Conservation (phyloP, 805 yeast genomes). For the Kuraishia ogatae region DNA sequence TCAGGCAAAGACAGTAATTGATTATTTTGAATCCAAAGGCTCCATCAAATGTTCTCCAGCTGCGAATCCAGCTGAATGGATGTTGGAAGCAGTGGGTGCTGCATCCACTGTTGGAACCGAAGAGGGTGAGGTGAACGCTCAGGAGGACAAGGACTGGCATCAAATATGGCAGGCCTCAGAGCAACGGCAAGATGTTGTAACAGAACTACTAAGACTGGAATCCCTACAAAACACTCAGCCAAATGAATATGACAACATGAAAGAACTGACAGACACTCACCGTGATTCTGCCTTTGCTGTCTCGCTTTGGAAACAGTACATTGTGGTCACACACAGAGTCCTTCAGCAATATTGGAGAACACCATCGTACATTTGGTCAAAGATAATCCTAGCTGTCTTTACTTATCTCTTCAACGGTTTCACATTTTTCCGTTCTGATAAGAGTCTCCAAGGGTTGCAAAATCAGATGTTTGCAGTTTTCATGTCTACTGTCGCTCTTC, state of each 20-base stretch:
- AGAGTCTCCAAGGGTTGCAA: constrained; percentile 61
- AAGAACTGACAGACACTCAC: constrained; percentile 34
- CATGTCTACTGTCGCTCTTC: constrained; percentile 52
- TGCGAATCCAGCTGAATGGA: constrained; percentile 76
- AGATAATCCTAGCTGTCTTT: constrained; percentile 39
- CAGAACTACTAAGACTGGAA: constrained; percentile 59
- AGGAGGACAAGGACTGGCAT: constrained; percentile 39
- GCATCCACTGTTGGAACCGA: constrained; percentile 39
- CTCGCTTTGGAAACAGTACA: constrained; percentile 30
- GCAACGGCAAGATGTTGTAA: constrained; percentile 48
- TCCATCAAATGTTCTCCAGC: constrained; percentile 49
- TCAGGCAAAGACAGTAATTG: constrained; percentile 46
- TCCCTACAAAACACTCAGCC: constrained; percentile 25
- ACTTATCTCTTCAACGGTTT: constrained; percentile 60
- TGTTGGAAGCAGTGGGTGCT: constrained; percentile 68
- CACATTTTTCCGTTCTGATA: constrained; percentile 56
- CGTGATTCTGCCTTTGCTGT: constrained; percentile 32
- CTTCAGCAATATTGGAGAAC: constrained; percentile 58
- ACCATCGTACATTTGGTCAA: constrained; percentile 51
- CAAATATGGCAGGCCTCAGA: constrained; percentile 70
- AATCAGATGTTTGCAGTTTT: constrained; percentile 75
- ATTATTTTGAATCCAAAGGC: constrained; percentile 55
- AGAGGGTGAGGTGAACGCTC: constrained; percentile 61
- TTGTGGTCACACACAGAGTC: constrained; percentile 40
- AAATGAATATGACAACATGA: constrained; percentile 12